Percentiles rank a stretch among this genome's conserved stretches.
Conservation (phyloP, 2,329 filamentous ascomycete species). For the Verticillium zaregamsianum region DNA sequence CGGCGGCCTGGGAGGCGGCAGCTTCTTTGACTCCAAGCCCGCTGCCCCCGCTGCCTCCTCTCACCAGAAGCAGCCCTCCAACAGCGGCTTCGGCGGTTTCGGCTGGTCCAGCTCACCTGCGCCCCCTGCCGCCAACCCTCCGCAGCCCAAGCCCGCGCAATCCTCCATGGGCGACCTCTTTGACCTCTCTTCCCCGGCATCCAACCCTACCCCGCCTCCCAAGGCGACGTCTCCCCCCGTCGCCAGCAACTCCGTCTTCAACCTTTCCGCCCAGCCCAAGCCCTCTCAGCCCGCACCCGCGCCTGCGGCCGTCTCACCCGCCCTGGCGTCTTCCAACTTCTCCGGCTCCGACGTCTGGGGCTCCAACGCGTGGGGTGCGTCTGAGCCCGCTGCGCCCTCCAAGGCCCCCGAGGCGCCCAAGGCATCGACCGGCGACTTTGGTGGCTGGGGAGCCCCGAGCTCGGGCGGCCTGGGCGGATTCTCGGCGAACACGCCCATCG, state of each 20-base stretch:
- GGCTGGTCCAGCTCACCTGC: conserved; percentile 52
- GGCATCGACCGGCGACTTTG: conserved; percentile 49
- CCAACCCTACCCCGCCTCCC: conserved; percentile 31
- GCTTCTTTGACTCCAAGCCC: conserved; percentile 79
- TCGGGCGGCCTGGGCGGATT: conserved; percentile 16
- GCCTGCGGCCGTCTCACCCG: conserved; percentile 26
- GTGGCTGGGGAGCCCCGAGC: conserved; percentile 43
- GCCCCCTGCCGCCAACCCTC: conserved; percentile 6
- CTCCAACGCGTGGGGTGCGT: conserved; percentile 74
- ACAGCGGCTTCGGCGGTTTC: conserved; percentile 64
- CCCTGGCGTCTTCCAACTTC: conserved; percentile 33
- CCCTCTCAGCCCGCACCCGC: conserved; percentile 33
- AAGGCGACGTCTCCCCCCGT: conserved; percentile 31
- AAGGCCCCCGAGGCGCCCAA: conserved; percentile 54
- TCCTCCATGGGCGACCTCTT: conserved; percentile 74
- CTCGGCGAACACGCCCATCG: conserved; percentile 48
- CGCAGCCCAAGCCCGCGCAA: conserved; percentile 36
- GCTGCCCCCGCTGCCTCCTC: conserved; percentile 47
- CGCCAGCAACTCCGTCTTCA: conserved; percentile 68
- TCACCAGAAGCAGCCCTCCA: conserved; percentile 49
- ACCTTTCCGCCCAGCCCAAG: conserved; percentile 58
- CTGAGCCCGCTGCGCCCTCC: conserved; percentile 52
- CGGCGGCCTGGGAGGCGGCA: conserved; percentile 61
- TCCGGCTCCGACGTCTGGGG: conserved; percentile 75
- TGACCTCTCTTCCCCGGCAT: conserved; percentile 58